Evolutionary conservation across 2,329 filamentous ascomycete species (phyloP).

Genomic region (Monosporascus sp.): DNA sequence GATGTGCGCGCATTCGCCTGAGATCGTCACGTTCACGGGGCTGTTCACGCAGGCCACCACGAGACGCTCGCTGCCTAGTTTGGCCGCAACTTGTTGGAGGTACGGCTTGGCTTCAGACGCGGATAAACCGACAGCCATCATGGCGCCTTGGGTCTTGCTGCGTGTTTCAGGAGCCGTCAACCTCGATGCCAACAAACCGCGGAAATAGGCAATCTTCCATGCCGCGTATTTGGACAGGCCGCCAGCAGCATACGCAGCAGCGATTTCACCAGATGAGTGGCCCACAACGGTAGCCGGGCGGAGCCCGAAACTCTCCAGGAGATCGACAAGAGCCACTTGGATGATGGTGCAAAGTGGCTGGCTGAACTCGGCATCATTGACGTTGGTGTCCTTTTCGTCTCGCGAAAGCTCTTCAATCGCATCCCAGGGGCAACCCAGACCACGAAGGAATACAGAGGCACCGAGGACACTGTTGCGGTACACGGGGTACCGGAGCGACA

Average conservation of each 20-base stretch:
- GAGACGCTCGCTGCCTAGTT: no score
- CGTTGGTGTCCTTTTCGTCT: slow-evolving; percentile 1
- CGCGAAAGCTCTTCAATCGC: slow-evolving; percentile 10
- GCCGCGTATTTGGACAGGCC: no score
- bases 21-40: slow-evolving; percentile 13
- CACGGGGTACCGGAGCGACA: slow-evolving; percentile 15
- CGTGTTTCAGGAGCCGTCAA: no score
- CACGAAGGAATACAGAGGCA: slow-evolving; percentile 1
- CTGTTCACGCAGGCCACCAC: slow-evolving; percentile 19
- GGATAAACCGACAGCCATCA: no score
- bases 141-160: no score
- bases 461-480: slow-evolving; percentile 13
- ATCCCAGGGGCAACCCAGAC: slow-evolving; percentile 8
- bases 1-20: slow-evolving; percentile 8
- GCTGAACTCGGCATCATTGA: slow-evolving; percentile 20
- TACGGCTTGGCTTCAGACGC: no score
- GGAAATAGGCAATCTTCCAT: no score
- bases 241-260: slow-evolving; percentile 28
- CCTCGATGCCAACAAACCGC: no score
- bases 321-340: slow-evolving; percentile 35
- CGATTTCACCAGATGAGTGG: slow-evolving; percentile 34
- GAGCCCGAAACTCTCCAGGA: slow-evolving; percentile 25
- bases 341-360: slow-evolving; percentile 38
- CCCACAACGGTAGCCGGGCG: slow-evolving; percentile 25
- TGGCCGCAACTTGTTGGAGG: no score